Evolutionary conservation across 2,329 filamentous ascomycete genomes (phyloP).

Genomic region (Trichoderma brevicompactum): DNA sequence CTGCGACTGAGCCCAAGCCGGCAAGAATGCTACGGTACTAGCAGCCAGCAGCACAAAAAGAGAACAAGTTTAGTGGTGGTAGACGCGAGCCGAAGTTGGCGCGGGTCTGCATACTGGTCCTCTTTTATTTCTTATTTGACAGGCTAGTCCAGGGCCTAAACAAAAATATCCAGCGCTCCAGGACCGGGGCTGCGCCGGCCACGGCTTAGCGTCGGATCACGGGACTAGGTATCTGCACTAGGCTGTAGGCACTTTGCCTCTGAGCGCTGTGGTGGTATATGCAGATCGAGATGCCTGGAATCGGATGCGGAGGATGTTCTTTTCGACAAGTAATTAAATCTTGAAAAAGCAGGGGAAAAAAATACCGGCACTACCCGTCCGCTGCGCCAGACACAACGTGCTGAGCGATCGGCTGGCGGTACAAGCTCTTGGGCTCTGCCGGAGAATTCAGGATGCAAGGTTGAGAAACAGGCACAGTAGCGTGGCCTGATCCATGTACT

Average conservation of each 20-base stretch:
- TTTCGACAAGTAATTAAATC: too few species aligned
- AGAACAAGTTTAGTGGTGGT: neutral
- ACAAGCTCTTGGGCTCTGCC: constrained; percentile 3
- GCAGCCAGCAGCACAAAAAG: neutral
- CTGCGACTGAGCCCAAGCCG: constrained; percentile 2
- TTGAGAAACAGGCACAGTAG: constrained; percentile 27
- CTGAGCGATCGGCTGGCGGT: too few species aligned
- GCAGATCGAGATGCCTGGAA: neutral
- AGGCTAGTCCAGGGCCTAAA: constrained; percentile 13
- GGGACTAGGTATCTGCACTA: constrained; percentile 12
- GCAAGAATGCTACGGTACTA: neutral
- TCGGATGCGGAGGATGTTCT: too few species aligned
- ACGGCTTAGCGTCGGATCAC: constrained; percentile 25
- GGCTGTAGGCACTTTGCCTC: neutral
- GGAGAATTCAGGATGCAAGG: constrained; percentile 28
- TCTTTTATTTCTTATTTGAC: constrained; percentile 17
- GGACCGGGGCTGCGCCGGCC: constrained; percentile 1
- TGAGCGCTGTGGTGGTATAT: neutral
- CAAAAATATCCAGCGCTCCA: neutral
- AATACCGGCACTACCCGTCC: too few species aligned
- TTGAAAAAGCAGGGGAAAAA: too few species aligned
- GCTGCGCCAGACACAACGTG: too few species aligned
- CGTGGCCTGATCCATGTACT: constrained; percentile 28
- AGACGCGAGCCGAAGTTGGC: constrained; percentile 27
- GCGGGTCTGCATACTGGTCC: constrained; percentile 13